Base-by-base conservation (phyloP, 805 yeast genomes). In the Candida corydali region DNA sequence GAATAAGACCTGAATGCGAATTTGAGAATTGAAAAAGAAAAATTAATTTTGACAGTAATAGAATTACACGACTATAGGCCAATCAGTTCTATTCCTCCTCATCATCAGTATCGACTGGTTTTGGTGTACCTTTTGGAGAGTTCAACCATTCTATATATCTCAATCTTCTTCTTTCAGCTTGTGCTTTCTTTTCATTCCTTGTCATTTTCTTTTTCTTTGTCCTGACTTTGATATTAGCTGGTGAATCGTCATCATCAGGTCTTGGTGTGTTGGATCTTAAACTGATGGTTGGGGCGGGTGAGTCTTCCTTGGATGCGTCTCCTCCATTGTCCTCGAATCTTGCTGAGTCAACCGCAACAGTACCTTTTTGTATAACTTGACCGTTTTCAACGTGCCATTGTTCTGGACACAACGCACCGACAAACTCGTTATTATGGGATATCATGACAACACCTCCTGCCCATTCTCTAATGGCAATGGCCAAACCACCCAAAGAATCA, bases 301-400 rank as follows among this genome's bases (percentile, higher is more conserved):
- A 63, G 3, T 70, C 71, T 39, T 65, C 68, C 16, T 61, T 62
- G 11, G 71, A 58, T 10, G 29, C 17, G n/a, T 59, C 72, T n/a
- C 61, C 65, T 39, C 78, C 84, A 49, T 80, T 78, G 58, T 86
- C 95, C 61, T 85, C 96, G 46, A 91, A 91, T 57, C 95, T 74
- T 32, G 78, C 72, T 42, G 73, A 69, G 55, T 88, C 94, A 40
- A 91, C 80, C 34, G 75, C 82, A 18, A 78, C 78, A 41, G 76
- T 76, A 45, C 95, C 95, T 69, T 81, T 85, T 51, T 82, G 87
- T 17, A 85, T 84, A 69, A 91, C 80, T 41, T 75, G 75, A 60
- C 98, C 98, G 54, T 89, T 84, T 60, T 87, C 95, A 39, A 91
- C 95, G 50, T 84, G 78, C 98, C 98, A 91, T 65, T 89, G 97